phyloP scores from a whole-genome alignment of 1,284 basidiomycete species.

The Ustilago crameri region DNA sequence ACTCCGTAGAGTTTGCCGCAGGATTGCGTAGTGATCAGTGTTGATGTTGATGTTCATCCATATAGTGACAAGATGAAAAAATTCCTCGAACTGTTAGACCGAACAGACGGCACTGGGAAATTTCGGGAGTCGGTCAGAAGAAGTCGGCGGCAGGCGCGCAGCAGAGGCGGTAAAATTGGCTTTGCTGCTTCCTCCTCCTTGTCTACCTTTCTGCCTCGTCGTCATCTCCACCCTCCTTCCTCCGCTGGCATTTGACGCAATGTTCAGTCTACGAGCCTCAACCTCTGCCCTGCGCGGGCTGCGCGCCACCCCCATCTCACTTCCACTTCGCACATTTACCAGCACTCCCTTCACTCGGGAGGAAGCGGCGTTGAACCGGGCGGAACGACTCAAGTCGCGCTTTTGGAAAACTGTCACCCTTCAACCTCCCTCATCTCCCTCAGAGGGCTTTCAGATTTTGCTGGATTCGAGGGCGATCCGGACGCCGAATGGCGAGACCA shows the following conservation, averaged over 20 bases:
- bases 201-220: background rate
- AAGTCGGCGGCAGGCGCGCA: background rate
- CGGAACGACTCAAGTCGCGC: constrained; percentile 46
- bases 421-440: constrained; percentile 9
- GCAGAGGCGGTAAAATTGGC: no score
- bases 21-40: no score
- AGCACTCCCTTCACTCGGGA: background rate
- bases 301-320: background rate
- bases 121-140: constrained; percentile 9
- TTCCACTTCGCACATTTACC: background rate
- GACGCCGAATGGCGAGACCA: constrained; percentile 82
- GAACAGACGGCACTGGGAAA: no score
- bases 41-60: no score
- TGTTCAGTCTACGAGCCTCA: background rate
- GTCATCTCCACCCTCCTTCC: background rate
- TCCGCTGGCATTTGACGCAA: background rate
- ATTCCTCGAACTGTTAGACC: background rate
- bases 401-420: constrained; percentile 59
- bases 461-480: constrained; percentile 87
- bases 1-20: no score
- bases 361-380: constrained; percentile 31
- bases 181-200: background rate
- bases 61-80: no score
- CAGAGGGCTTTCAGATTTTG: constrained; percentile 74
- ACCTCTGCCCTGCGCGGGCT: background rate